phyloP scores from a whole-genome alignment of 371 early-diverging fungal genomes.

The Actinomortierella ambigua region DNA sequence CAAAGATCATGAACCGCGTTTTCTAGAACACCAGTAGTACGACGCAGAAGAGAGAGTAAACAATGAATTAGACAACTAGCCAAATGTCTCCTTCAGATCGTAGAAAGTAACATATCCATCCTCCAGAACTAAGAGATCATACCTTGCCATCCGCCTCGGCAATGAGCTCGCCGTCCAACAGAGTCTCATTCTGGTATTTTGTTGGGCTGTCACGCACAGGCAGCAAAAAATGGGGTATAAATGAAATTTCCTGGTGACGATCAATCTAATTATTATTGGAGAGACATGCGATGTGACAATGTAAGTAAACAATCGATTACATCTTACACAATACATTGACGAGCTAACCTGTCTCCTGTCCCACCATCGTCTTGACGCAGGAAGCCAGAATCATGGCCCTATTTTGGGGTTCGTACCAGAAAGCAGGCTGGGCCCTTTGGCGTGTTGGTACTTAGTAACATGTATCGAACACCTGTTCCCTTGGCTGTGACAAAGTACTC shows the following conservation, averaged over 20 bases:
- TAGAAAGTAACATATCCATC: no score
- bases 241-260: constrained; percentile 67
- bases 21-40: constrained; percentile 37
- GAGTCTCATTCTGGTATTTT: constrained; percentile 70
- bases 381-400: background rate
- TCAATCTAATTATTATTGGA: constrained; percentile 58
- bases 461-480: constrained; percentile 85
- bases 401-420: constrained; percentile 51
- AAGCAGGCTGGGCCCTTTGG: constrained; percentile 66
- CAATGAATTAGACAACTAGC: no score
- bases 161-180: constrained; percentile 83
- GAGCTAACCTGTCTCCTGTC: no score
- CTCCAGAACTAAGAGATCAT: background rate
- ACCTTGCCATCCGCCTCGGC: constrained; percentile 64
- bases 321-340: background rate
- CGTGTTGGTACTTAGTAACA: constrained; percentile 65
- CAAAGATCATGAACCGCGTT: constrained; percentile 72
- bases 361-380: background rate
- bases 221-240: constrained; percentile 67
- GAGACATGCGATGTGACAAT: background rate
- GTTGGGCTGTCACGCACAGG: constrained; percentile 56
- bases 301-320: background rate
- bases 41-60: background rate
- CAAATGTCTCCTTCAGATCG: no score
- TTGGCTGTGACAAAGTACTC: constrained; percentile 93